These are phyloP conservation scores for Tripidium arundinaceum DNA, from an alignment of 202 grass and related monocot species.

Conservation along the genomic window DNA sequence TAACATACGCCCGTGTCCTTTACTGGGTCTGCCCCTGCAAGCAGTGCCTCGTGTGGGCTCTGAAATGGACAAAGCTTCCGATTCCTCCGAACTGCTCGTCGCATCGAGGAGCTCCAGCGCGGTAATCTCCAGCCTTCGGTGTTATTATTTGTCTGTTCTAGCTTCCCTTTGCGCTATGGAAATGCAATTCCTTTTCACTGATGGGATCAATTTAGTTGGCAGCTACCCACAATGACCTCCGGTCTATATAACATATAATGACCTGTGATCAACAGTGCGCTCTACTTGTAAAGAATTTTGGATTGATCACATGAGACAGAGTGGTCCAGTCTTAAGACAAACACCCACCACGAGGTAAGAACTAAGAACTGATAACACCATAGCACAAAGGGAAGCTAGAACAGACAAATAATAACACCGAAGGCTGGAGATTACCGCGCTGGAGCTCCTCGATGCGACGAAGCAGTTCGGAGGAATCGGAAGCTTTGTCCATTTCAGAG, in stretches of 20 bases:
- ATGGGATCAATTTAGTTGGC: background rate
- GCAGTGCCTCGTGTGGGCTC: background rate
- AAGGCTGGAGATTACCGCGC: slow-evolving; percentile 1
- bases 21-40: background rate
- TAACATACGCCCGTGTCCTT: background rate
- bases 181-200: slow-evolving; percentile 6
- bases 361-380: background rate
- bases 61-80: slow-evolving; percentile 7
- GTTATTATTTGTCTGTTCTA: background rate
- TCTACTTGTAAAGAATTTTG: background rate
- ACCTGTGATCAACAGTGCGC: background rate
- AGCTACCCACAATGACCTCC: background rate
- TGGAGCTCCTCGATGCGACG: slow-evolving; percentile 13
- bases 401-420: background rate
- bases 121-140: background rate
- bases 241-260: background rate
- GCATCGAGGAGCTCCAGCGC: background rate
- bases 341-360: background rate
- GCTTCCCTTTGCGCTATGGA: background rate
- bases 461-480: background rate
- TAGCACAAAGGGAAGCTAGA: background rate
- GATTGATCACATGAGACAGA: background rate
- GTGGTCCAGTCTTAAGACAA: background rate
- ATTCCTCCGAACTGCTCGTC: background rate
- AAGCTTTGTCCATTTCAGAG: slow-evolving; percentile 19